Evolutionary conservation across 805 yeast species (phyloP), one percentile per base, ranked within the genome.

Genomic region (Nakazawaea pomicola): DNA sequence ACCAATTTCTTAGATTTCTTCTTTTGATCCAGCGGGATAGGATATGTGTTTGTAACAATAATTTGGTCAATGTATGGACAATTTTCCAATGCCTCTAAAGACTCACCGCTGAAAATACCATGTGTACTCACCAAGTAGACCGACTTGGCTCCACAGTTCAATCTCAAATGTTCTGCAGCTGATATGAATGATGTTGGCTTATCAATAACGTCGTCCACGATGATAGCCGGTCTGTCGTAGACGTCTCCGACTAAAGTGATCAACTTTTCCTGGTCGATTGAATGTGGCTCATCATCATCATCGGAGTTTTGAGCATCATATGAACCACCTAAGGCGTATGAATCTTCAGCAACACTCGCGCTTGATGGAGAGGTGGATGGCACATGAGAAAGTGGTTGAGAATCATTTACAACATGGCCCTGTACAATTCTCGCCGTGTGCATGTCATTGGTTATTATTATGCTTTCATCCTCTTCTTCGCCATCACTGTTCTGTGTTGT

Each of bases 181-280:
- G 97, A 91, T 49, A 93, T 84, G 58, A 90, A 91, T 8, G 95
- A 80, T 49, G 83, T 81, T 33, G 96, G 96, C 59, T 93, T 88
- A 60, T 93, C 99, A 54, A 93, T 83, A 95, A 93, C 87, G 60
- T 93, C 99, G 65, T 93, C 99, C 45, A 93, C 72, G 46, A 93
- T 85, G 50, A 93, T 86, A 15, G 97, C 98, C 6, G 95, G 85
- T 62, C 86, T 86, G 52, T 80, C 83, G 50, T 85, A 80, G 38
- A 93, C 99, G 59, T 91, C 95, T 47, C 99, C 99, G 33, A 93
- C 99, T 43, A 93, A 72, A 11, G 99, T 93, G 58, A 93, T 93
- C 55, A 91, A 75, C 62, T 88, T 90, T 62, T 91, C 98, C 60
- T 65, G 74, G 56, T 66, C 76, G 33, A 68, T 66, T 46, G 72